Conservation (phyloP, 2,329 filamentous ascomycete genomes). For the Xylariaceae sp. region DNA sequence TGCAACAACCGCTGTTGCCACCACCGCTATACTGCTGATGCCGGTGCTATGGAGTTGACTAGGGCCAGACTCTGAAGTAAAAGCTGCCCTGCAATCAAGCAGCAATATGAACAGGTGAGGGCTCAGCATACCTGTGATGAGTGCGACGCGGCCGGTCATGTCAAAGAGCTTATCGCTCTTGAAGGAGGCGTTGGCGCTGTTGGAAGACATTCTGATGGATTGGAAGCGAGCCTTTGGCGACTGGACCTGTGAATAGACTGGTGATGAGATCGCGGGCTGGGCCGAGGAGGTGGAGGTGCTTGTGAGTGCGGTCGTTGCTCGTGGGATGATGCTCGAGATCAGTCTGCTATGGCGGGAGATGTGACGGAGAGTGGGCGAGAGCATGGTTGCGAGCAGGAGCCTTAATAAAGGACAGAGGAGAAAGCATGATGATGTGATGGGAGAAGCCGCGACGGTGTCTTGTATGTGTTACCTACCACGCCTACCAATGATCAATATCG, state of each 20-base stretch:
- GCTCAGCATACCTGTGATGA: slow-evolving; percentile 37
- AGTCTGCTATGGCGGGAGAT: slow-evolving; percentile 11
- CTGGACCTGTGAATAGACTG: slow-evolving; percentile 1
- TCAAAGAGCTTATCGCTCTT: slow-evolving; percentile 33
- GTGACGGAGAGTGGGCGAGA: slow-evolving; percentile 10
- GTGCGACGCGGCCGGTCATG: slow-evolving; percentile 34
- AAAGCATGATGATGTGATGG: too few species aligned
- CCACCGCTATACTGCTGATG: too few species aligned
- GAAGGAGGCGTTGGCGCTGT: slow-evolving; percentile 23
- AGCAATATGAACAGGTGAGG: background rate
- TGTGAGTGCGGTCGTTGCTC: slow-evolving; percentile 3
- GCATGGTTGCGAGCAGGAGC: too few species aligned
- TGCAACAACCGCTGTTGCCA: too few species aligned
- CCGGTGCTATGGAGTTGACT: too few species aligned
- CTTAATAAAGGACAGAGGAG: too few species aligned
- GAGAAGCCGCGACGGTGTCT: too few species aligned
- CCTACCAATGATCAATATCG: too few species aligned
- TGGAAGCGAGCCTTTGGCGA: slow-evolving; percentile 1
- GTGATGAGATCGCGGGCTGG: slow-evolving; percentile 1
- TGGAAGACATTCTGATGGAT: slow-evolving; percentile 18
- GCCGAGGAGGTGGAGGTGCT: background rate
- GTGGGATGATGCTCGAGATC: slow-evolving; percentile 5
- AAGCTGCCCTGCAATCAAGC: too few species aligned
- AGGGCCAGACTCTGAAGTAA: too few species aligned
- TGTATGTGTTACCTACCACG: too few species aligned